Conservation (phyloP, 257 asterid species). For the Hygrophila difformis region DNA sequence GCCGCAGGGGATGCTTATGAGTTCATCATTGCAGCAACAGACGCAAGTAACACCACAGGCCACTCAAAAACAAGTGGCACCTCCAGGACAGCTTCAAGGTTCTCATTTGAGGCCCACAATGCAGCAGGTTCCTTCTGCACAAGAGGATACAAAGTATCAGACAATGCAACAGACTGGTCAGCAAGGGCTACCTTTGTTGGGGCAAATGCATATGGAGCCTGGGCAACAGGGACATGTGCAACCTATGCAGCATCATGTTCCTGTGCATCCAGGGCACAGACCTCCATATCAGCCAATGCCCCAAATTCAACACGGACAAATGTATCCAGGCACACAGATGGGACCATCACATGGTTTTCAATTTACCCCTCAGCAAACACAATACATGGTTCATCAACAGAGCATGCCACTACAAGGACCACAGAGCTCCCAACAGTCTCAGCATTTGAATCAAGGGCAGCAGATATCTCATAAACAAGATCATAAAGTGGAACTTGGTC, state of each 20-base stretch:
- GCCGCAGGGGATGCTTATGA: conserved; percentile 34
- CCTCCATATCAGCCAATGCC: conserved; percentile 30
- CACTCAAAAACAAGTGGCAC: conserved; percentile 28
- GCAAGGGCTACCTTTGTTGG: conserved; percentile 36
- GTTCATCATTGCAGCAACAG: conserved; percentile 34
- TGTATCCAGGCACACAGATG: conserved; percentile 39
- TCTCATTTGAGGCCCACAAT: conserved; percentile 34
- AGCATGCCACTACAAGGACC: conserved; percentile 48
- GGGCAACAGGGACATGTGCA: conserved; percentile 43
- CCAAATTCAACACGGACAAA: conserved; percentile 37
- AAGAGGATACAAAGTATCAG: conserved; percentile 46
- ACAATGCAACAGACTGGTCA: conserved; percentile 49
- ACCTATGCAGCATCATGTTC: conserved; percentile 36
- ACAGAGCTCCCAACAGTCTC: conserved; percentile 45
- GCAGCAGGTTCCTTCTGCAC: conserved; percentile 38
- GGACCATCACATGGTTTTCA: conserved; percentile 57
- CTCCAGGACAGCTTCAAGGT: conserved; percentile 40
- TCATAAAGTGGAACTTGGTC: conserved; percentile 41
- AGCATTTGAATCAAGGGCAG: conserved; percentile 42
- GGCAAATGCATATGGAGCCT: conserved; percentile 33
- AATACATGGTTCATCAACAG: conserved; percentile 49
- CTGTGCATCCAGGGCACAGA: conserved; percentile 39
- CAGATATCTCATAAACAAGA: conserved; percentile 61
- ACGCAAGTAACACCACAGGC: conserved; percentile 27
- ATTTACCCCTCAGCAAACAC: conserved; percentile 45